Base-by-base conservation (phyloP, 768 basidiomycete genomes). In the Tylopilus plumbeoviolaceoides region DNA sequence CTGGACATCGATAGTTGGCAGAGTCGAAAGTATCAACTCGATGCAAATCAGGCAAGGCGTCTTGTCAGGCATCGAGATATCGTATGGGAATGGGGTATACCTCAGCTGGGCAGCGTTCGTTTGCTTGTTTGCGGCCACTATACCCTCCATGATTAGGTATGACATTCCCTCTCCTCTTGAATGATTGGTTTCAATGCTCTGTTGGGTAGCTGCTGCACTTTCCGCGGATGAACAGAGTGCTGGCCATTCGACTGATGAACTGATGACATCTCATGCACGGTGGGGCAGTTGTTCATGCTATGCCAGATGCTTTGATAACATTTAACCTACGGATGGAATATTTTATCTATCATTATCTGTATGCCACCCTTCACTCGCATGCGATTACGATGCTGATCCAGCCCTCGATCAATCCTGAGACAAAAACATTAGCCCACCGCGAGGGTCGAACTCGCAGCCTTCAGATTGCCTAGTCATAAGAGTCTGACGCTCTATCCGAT, bases 71-170 rank as follows among this genome's bases (percentile, higher is more conserved):
- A 86, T 92, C 40, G 65, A 72, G 12, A 78, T 90, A 8, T 76
- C 83, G 1, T 72, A 74, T 12, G 89, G 87, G 14, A 70, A 74
- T 47, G 89, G 79, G 20, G 62, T 91, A 51, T 83, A 75, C 67
- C 70, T 91, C 42, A 72, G 81, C 9, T 92, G 90, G 90, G 85
- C 84, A 1, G 79, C 87, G 4, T 89, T 87, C 64, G 85, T 76
- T 25, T 80, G 79, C 63, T 73, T 91, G 35, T 67, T 81, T 35
- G 73, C 77, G 18, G 89, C 89, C 1, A 72, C 83, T 46, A 64
- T 87, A 39, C 90, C 90, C 14, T 91, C 90, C 63, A 78, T 88
- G 76, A 77, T 89, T 60, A 89, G 83, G 89, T 89, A 56, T 42
- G 83, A 66, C 7, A 7, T 51, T 42, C 49, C 27, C n/a, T 39